Evolutionary conservation across 202 grass and related monocot species (phyloP).

Genomic region (Zoysia matrella): DNA sequence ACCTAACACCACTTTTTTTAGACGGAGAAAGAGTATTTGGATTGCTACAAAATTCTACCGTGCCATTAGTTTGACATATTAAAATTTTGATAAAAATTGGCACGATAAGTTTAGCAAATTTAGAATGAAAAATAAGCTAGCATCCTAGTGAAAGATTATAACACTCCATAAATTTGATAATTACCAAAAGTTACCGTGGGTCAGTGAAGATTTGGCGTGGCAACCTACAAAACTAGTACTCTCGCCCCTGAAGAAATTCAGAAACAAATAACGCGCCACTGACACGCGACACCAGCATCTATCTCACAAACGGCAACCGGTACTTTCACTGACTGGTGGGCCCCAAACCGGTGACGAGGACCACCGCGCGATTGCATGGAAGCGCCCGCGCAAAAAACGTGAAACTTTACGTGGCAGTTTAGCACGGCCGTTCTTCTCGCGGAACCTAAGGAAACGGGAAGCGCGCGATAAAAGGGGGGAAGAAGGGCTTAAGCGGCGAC

Average conservation of each 20-base stretch:
- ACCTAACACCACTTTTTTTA: too few relatives aligned
- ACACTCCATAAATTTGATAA: too few relatives aligned
- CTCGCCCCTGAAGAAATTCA: not conserved
- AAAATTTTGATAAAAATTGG: too few relatives aligned
- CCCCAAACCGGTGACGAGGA: not conserved
- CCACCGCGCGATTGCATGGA: not conserved
- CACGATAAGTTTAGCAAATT: too few relatives aligned
- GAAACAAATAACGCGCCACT: not conserved
- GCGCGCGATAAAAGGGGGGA: constrained; percentile 4
- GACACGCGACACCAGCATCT: not conserved
- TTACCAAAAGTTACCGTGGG: too few relatives aligned
- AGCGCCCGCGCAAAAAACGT: not conserved
- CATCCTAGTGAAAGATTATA: too few relatives aligned
- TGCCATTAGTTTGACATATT: too few relatives aligned
- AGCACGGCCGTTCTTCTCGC: constrained; percentile 8
- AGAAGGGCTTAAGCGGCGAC: not conserved
- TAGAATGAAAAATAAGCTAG: too few relatives aligned
- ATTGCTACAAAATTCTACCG: too few relatives aligned
- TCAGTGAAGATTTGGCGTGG: too few relatives aligned
- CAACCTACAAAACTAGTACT: not conserved
- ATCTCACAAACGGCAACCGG: not conserved
- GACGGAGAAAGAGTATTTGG: too few relatives aligned
- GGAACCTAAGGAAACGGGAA: constrained; percentile 27
- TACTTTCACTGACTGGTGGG: not conserved
- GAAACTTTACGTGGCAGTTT: not conserved